These are phyloP conservation scores for Hypoxylon sp. DNA, from an alignment of 2,329 filamentous ascomycete species.

Conservation along the genomic window DNA sequence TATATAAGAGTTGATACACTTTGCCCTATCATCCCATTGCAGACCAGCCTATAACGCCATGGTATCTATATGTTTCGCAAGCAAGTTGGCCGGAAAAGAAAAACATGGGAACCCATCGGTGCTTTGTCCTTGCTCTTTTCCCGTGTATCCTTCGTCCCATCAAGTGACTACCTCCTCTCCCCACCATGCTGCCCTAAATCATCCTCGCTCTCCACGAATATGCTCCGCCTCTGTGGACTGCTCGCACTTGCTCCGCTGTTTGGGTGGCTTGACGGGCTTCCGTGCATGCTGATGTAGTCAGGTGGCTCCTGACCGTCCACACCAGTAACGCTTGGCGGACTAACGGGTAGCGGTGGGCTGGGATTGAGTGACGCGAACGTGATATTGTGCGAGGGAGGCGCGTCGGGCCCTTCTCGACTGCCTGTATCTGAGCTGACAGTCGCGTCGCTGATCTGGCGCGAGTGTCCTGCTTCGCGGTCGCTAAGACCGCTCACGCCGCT, in stretches of 20 bases:
- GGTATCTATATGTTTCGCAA: slow-evolving; percentile 27
- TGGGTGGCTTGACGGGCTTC: neutral
- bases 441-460: slow-evolving; percentile 58
- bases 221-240: slow-evolving; percentile 39
- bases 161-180: slow-evolving; percentile 22
- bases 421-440: slow-evolving; percentile 54
- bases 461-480: slow-evolving; percentile 56
- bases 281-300: slow-evolving; percentile 37
- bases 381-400: neutral
- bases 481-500: slow-evolving; percentile 59
- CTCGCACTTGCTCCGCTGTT: neutral
- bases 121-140: neutral
- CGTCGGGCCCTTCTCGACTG: neutral
- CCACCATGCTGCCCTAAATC: slow-evolving; percentile 39
- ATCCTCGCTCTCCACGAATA: slow-evolving; percentile 46
- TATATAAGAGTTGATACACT: slow-evolving; percentile 8
- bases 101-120: neutral
- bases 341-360: slow-evolving; percentile 35
- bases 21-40: neutral
- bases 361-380: slow-evolving; percentile 1
- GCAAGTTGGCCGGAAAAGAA: neutral
- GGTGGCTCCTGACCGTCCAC: slow-evolving; percentile 12
- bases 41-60: slow-evolving; percentile 10
- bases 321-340: slow-evolving; percentile 37
- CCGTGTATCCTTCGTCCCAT: neutral